phyloP scores from a whole-genome alignment of 2,329 filamentous ascomycete species.

The Sphaerostilbella broomeana region DNA sequence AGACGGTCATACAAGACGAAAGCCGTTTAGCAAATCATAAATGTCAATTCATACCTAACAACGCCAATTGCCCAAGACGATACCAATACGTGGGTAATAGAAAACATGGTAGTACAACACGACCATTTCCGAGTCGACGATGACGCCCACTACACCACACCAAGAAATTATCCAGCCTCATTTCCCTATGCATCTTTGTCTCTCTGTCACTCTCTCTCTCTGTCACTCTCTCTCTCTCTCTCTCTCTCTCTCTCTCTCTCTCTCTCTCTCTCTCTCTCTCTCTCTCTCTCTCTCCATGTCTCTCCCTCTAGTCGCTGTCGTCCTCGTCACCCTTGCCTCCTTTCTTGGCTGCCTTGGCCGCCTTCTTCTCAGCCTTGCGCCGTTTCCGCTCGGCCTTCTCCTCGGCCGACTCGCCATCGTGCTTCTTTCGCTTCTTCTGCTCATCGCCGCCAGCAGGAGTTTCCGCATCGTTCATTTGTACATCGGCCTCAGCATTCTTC shows the following conservation, averaged over 20 bases:
- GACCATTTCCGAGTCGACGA: conserved; percentile 17
- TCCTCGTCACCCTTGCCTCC: conserved; percentile 45
- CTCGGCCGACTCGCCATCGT: conserved; percentile 67
- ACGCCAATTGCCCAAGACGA: conserved; percentile 18
- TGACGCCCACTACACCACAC: conserved; percentile 9
- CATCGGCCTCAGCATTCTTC: conserved; percentile 26
- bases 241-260: background rate
- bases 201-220: conserved; percentile 1
- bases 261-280: conserved; percentile 4
- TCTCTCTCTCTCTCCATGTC: background rate
- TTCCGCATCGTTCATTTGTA: conserved; percentile 30
- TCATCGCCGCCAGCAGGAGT: conserved; percentile 43
- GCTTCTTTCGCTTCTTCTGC: conserved; percentile 71
- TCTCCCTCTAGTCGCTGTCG: conserved; percentile 34
- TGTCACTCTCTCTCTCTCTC: conserved; percentile 4
- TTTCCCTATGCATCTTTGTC: conserved; percentile 2
- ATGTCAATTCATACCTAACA: conserved; percentile 17
- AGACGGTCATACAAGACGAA: background rate
- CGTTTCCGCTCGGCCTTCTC: conserved; percentile 57
- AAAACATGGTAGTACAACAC: conserved; percentile 17
- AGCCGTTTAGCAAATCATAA: conserved; percentile 5
- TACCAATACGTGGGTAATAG: conserved; percentile 9
- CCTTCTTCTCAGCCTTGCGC: conserved; percentile 55
- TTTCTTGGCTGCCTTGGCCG: conserved; percentile 51
- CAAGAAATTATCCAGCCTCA: conserved; percentile 8